A percentile compares a stretch with the other conserved stretches of the same genome.
These are phyloP conservation scores for Hanseniaspora meyeri DNA, from an alignment of 805 yeast genomes.

Conservation along the genomic window DNA sequence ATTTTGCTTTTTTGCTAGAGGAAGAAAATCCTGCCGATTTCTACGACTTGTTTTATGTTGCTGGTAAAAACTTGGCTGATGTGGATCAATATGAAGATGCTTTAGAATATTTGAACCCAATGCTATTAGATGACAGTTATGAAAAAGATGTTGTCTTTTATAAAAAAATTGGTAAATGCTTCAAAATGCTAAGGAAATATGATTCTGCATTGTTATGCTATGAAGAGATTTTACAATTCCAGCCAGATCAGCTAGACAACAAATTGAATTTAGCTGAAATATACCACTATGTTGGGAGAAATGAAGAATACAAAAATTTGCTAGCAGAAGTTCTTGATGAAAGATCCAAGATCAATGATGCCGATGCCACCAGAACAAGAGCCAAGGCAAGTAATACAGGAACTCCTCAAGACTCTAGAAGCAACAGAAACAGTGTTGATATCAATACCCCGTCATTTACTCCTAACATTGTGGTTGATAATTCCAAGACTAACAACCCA, in stretches of 20 bases:
- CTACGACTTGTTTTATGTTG: conserved; percentile 61
- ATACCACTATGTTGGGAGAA: conserved; percentile 51
- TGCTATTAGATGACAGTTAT: conserved; percentile 44
- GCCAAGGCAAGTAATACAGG: conserved; percentile 13
- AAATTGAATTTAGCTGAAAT: conserved; percentile 74
- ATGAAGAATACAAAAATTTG: conserved; percentile 42
- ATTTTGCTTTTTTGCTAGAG: conserved; percentile 47
- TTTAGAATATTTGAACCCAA: conserved; percentile 45
- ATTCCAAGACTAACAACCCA: conserved; percentile 16
- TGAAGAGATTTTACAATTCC: conserved; percentile 38
- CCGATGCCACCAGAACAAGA: conserved; percentile 18
- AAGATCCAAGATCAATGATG: conserved; percentile 20
- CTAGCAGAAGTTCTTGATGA: conserved; percentile 42
- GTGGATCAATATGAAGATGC: conserved; percentile 69
- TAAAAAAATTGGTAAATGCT: conserved; percentile 60
- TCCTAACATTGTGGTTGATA: conserved; percentile 7
- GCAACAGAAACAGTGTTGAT: background rate
- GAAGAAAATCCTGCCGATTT: conserved; percentile 45
- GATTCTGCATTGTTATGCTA: conserved; percentile 51
- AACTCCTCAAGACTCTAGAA: background rate
- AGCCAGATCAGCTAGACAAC: conserved; percentile 57
- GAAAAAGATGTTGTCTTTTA: conserved; percentile 34
- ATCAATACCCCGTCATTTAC: conserved; percentile 10
- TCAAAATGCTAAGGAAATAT: conserved; percentile 58
- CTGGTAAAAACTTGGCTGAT: conserved; percentile 61